Conservation (phyloP, 768 basidiomycete species). For the Tremella mesenterica region DNA sequence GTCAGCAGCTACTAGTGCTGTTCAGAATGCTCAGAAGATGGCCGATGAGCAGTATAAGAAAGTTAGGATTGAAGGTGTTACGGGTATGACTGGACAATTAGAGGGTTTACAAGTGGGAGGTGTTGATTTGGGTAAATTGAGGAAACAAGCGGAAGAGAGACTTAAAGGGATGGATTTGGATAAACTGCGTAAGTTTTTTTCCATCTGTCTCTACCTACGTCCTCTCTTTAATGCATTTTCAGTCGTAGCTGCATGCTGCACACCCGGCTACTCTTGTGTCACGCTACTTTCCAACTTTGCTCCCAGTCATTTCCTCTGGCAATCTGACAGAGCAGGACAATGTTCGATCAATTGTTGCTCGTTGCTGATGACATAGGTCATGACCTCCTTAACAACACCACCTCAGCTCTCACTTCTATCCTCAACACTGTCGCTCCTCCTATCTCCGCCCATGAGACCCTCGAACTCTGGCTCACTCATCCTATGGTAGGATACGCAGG, state of each 20-base stretch:
- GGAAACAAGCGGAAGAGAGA: slow-evolving; percentile 33
- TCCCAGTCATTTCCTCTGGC: no score
- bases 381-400: slow-evolving; percentile 77
- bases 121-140: slow-evolving; percentile 38
- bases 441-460: slow-evolving; percentile 95
- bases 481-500: slow-evolving; percentile 97
- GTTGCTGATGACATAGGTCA: slow-evolving; percentile 53
- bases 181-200: slow-evolving; percentile 59
- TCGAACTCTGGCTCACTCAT: slow-evolving; percentile 89
- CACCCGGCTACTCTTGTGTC: no score
- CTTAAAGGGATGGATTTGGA: slow-evolving; percentile 75
- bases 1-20: slow-evolving; percentile 72
- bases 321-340: no score
- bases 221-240: no score
- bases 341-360: neutral
- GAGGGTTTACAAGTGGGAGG: slow-evolving; percentile 27
- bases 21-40: slow-evolving; percentile 75
- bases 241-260: no score
- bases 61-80: slow-evolving; percentile 51
- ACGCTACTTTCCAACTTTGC: no score
- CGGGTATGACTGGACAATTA: slow-evolving; percentile 16
- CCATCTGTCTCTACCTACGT: no score
- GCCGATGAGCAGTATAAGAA: slow-evolving; percentile 92
- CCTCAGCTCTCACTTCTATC: slow-evolving; percentile 82
- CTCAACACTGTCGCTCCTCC: slow-evolving; percentile 96